A percentile compares a stretch with the other conserved stretches of the same genome.
These are phyloP conservation scores for Fusarium liriodendri DNA, from an alignment of 2,329 filamentous ascomycete genomes.

Conservation along the genomic window DNA sequence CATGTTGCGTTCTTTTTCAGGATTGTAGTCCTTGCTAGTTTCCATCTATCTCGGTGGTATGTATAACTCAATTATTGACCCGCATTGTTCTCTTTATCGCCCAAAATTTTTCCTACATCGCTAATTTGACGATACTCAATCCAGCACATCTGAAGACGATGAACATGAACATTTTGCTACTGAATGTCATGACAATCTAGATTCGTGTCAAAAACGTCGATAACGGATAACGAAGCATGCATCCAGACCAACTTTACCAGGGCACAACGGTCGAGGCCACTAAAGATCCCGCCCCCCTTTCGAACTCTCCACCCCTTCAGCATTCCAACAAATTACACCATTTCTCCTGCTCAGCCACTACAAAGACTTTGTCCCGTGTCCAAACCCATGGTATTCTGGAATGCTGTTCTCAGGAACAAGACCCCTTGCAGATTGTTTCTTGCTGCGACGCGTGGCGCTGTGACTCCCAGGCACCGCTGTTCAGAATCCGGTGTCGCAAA, in stretches of 20 bases:
- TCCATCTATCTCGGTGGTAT: not conserved
- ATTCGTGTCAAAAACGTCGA: not conserved
- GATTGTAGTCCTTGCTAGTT: not conserved
- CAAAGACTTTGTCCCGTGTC: conserved; percentile 7
- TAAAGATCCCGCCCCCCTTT: not conserved
- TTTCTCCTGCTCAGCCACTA: not conserved
- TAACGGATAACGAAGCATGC: not conserved
- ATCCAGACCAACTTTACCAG: not conserved
- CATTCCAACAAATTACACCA: conserved; percentile 17
- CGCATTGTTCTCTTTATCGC: not conserved
- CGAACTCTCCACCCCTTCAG: not conserved
- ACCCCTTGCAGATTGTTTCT: not conserved
- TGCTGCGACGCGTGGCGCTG: conserved; percentile 8
- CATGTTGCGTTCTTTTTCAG: not conserved
- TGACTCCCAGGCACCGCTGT: not conserved
- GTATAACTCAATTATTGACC: not conserved
- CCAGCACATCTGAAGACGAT: not conserved
- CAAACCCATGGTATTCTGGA: conserved; percentile 9
- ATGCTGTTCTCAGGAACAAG: conserved; percentile 9
- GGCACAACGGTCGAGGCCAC: conserved; percentile 8
- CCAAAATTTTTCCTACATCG: not conserved
- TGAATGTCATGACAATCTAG: not conserved
- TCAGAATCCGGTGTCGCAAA: conserved; percentile 8
- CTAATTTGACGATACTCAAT: not conserved
- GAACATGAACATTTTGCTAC: not conserved